phyloP scores from a whole-genome alignment of 1,284 basidiomycete species.

The Ceratobasidium sp. region DNA sequence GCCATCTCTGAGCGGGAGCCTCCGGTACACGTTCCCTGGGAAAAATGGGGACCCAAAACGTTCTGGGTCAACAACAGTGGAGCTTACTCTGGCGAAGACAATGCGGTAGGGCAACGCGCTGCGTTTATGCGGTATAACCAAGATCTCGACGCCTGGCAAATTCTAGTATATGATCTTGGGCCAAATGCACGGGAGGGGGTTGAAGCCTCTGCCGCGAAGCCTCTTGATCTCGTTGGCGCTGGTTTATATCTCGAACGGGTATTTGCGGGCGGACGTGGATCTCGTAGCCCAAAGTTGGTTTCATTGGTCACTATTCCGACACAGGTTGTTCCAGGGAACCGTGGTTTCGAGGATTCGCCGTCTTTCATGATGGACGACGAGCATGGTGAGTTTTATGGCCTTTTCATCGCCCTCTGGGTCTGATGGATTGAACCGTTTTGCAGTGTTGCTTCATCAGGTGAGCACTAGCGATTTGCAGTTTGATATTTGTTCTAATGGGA shows the following conservation, averaged over 20 bases:
- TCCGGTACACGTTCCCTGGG: slow-evolving; percentile 16
- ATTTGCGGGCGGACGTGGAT: background rate
- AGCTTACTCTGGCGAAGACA: background rate
- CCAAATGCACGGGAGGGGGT: background rate
- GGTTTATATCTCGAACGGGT: slow-evolving; percentile 14
- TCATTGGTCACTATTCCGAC: slow-evolving; percentile 1
- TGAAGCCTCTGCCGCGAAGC: background rate
- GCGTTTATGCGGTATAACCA: background rate
- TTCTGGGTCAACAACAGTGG: slow-evolving; percentile 19
- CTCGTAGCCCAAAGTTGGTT: background rate
- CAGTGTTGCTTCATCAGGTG: slow-evolving; percentile 3
- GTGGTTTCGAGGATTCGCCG: background rate
- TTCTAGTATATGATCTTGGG: slow-evolving; percentile 30
- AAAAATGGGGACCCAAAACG: slow-evolving; percentile 14
- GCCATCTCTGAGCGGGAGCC: background rate
- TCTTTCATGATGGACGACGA: slow-evolving; percentile 35
- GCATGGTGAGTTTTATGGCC: slow-evolving; percentile 15
- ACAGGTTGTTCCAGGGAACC: no score
- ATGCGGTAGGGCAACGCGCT: slow-evolving; percentile 16
- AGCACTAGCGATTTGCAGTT: background rate
- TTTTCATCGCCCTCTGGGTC: background rate
- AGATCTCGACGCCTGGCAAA: background rate
- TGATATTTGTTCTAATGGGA: no score
- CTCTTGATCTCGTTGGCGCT: background rate
- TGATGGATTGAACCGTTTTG: background rate